Percentiles rank a stretch among this genome's conserved stretches.
phyloP scores from a whole-genome alignment of 1,284 basidiomycete genomes.

The Schizophyllum amplum region DNA sequence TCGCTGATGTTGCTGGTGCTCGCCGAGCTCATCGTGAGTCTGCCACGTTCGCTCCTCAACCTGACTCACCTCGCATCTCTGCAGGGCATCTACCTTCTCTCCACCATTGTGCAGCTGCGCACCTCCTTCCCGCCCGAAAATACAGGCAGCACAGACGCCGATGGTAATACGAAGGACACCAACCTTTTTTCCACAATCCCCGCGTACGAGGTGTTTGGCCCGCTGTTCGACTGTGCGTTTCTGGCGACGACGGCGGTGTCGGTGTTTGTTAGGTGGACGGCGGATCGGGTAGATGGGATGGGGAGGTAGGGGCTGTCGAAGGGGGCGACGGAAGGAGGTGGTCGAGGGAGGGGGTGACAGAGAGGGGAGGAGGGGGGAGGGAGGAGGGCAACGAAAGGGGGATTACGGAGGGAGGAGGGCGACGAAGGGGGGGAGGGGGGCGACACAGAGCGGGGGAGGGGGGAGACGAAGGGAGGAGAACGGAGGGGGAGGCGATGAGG shows the following conservation, averaged over 20 bases:
- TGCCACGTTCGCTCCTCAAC: background rate
- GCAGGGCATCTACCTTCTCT: constrained; percentile 70
- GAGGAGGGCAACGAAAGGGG: no score
- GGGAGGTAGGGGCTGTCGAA: constrained; percentile 4
- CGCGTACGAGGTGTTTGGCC: constrained; percentile 62
- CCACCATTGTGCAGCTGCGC: constrained; percentile 70
- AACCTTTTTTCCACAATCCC: constrained; percentile 72
- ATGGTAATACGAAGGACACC: no score
- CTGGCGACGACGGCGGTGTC: constrained; percentile 44
- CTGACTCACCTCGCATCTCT: constrained; percentile 1
- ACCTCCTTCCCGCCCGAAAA: constrained; percentile 57
- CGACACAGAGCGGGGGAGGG: no score
- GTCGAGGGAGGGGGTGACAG: no score
- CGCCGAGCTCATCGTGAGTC: constrained; percentile 68
- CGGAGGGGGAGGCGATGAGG: no score
- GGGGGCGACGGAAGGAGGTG: no score
- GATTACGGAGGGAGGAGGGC: no score
- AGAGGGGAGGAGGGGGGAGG: no score
- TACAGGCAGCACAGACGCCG: no score
- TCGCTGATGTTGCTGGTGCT: constrained; percentile 66
- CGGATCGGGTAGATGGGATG: constrained; percentile 24
- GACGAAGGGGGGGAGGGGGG: no score
- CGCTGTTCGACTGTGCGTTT: constrained; percentile 66
- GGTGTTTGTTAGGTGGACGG: constrained; percentile 41
- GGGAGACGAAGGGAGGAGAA: no score